Base-by-base conservation (phyloP, 2,329 filamentous ascomycete genomes). In the Alternaria gansuensis region DNA sequence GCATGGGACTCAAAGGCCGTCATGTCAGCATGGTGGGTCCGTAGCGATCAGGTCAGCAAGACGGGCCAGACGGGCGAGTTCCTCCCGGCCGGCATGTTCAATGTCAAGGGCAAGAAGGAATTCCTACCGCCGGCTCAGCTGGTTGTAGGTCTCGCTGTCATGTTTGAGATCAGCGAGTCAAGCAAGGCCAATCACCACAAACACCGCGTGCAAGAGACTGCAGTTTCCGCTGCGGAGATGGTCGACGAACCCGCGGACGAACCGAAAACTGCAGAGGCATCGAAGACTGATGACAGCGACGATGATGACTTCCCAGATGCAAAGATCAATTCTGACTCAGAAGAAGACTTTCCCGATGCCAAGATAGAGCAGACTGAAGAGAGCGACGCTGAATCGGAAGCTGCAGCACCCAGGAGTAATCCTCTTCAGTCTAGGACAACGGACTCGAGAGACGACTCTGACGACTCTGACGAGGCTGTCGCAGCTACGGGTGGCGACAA, bases 1-100 rank as follows among this genome's bases (percentile, higher is more conserved):
- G 95, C 94, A 0, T 99, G 95, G 95, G 95, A 98, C 60, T 94
- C 91, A 1, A 99, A 99, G 77, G 94, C 94, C 8, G 87, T 92
- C 14, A 96, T 98, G 91, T 90, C 91, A 17, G 93, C 94, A 8
- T 99, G 92, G 90, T 99, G 95, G 95, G 94, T 96, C 0, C 88
- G 89, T 62, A 90, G 91, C 2, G 89, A 94, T 53, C 93, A 98
- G 75, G 92, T 99, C 0, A 92, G 91, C 9, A 98, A 98, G 79
- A 91, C 88, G 33, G 89, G 90, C 0, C 84, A 88, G 0, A 87
- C 86, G 0, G 94, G 94, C 24, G 93, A 96, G 66, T 94, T 91
- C 68, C 79, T 99, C 6, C 85, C 88, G 0, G 83, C 86, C 0
- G 95, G 94, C 17, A 87, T 87, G 63, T 97, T 99, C 75, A 87